Base-by-base conservation (phyloP, 495 filamentous ascomycete species). In the Talaromyces ruber region DNA sequence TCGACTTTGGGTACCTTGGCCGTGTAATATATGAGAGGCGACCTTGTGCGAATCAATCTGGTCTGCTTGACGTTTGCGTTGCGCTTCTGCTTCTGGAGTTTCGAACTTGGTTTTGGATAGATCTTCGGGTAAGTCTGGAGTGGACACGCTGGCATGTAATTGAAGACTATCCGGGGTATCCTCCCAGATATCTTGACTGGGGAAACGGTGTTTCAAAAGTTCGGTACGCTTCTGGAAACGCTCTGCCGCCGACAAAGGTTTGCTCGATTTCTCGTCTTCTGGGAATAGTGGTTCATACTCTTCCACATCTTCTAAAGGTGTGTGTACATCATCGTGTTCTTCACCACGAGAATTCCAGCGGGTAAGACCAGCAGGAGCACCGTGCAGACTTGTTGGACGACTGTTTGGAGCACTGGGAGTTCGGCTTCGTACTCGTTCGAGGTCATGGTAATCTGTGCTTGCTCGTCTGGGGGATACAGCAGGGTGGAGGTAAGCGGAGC, bases 281-380 rank as follows among this genome's bases (percentile, higher is more conserved):
- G 89, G 88, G 72, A 99, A 98, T 22, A 99, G 73, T 2, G 94
- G 95, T 70, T 97, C 94, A 68, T 97, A 97, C 69, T 97, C 93
- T 61, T 95, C 89, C 0, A 95, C 88, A 67, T 96, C 87, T 69
- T 97, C 91, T 7, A 98, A 76, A 14, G 92, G 90, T 0, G 89
- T 91, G 37, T 78, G 79, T 67, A 72, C 70, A 30, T 79, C 77
- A 45, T 87, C 81, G 43, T 74, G 71, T 29, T 83, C 76, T 5
- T 82, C 80, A 29, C 67, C 67, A 34, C 79, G 79, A 24, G 82
- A 82, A 28, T 73, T 73, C 58, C 74, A 82, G 57, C 83, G 76
- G 34, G 79, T 71, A 18, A 85, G 70, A 52, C 70, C 67, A 14
- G 76, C 71, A 26, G 71, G 66, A 28, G 63, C 72, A 25, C 76